Percentiles rank a stretch among this genome's conserved stretches.
Conservation (phyloP, 1,284 basidiomycete species). For the Ganoderma sinense region DNA sequence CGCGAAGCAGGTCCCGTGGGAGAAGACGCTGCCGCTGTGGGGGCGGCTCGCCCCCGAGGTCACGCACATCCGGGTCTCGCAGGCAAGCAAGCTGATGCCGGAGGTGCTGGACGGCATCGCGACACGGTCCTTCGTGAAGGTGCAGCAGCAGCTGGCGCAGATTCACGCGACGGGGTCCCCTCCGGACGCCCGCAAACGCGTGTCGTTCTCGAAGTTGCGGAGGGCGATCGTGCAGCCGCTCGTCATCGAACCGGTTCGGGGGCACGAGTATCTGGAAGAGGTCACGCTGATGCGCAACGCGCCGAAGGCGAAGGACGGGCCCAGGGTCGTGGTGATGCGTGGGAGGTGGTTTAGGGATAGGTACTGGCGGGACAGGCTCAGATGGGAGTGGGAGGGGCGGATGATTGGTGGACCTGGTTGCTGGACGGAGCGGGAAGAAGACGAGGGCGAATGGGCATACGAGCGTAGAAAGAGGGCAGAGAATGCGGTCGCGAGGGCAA, state of each 20-base stretch:
- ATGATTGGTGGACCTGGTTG: slow-evolving; percentile 18
- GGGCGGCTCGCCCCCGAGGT: slow-evolving; percentile 18
- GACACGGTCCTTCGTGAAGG: slow-evolving; percentile 8
- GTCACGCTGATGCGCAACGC: background rate
- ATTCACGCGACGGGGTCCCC: background rate
- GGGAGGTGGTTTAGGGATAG: slow-evolving; percentile 19
- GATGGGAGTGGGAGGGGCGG: slow-evolving; percentile 26
- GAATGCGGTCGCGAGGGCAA: slow-evolving; percentile 11
- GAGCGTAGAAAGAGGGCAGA: slow-evolving; percentile 22
- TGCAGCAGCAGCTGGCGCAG: background rate
- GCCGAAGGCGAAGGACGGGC: background rate
- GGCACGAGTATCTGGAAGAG: slow-evolving; percentile 15
- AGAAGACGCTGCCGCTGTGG: slow-evolving; percentile 24
- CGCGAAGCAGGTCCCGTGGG: slow-evolving; percentile 20
- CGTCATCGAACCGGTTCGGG: slow-evolving; percentile 18
- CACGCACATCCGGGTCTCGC: slow-evolving; percentile 25
- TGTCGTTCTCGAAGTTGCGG: slow-evolving; percentile 15
- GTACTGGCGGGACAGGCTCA: slow-evolving; percentile 23
- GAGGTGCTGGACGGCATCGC: slow-evolving; percentile 16
- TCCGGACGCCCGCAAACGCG: background rate
- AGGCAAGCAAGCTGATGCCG: slow-evolving; percentile 25
- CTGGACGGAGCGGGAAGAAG: slow-evolving; percentile 22
- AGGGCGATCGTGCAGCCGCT: slow-evolving; percentile 24
- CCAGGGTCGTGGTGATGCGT: slow-evolving; percentile 20
- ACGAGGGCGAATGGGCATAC: slow-evolving; percentile 26